These are phyloP conservation scores for Bacidia rubella DNA, from an alignment of 495 filamentous ascomycete species.

Conservation along the genomic window DNA sequence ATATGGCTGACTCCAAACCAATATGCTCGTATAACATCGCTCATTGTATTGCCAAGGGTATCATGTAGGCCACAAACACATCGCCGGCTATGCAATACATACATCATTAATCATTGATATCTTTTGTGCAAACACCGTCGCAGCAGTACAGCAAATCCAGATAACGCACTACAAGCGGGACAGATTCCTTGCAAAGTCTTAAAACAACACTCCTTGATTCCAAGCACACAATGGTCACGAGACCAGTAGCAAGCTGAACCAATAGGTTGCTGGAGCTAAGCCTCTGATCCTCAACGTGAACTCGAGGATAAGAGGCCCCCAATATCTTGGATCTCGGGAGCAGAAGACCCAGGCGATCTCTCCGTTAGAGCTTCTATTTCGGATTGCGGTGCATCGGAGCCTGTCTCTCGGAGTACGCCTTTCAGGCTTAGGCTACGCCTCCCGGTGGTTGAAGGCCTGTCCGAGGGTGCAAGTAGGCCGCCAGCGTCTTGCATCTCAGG, in stretches of 20 bases:
- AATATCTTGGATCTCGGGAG: conserved; percentile 3
- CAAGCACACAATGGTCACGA: too few relatives aligned
- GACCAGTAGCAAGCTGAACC: too few relatives aligned
- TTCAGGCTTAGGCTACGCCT: neutral
- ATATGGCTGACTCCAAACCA: too few relatives aligned
- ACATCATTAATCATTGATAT: neutral
- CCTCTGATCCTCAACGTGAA: neutral
- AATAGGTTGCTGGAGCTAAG: too few relatives aligned
- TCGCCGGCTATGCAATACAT: neutral
- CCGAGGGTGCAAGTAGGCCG: conserved; percentile 26
- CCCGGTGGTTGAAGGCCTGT: neutral
- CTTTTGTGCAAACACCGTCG: too few relatives aligned
- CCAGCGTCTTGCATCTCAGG: conserved; percentile 42
- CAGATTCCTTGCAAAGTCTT: too few relatives aligned
- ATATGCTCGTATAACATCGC: too few relatives aligned
- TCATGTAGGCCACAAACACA: neutral
- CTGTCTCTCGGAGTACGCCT: neutral
- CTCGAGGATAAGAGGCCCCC: neutral
- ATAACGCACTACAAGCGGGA: too few relatives aligned
- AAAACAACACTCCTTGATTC: too few relatives aligned
- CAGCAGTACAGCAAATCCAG: too few relatives aligned
- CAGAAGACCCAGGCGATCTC: neutral
- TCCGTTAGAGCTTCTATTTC: neutral
- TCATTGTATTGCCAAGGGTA: neutral
- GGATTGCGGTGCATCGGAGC: neutral